Base-by-base conservation (phyloP, 176 grass and related monocot genomes). In the Elymus sibiricus region DNA sequence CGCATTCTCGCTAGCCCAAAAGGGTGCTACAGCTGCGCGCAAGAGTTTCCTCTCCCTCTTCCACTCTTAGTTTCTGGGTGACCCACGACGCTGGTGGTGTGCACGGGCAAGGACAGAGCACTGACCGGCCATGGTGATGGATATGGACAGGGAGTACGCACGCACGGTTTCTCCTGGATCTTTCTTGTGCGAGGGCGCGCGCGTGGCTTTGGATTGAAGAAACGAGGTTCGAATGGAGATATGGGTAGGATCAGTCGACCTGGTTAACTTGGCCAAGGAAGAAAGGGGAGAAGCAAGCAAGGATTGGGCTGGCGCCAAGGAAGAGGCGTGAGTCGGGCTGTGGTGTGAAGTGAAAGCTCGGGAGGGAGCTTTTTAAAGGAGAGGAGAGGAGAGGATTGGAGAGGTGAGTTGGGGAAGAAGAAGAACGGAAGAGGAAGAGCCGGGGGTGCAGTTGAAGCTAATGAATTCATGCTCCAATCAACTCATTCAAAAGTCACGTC, bases 291-390 rank as follows among this genome's bases (percentile, higher is more conserved):
- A 51, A 51, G 47, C 47, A 51, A 51, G 47, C 15, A 49, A 47
- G 46, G 1, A 1, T 49, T 49, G 46, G 46, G 3, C 46, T 49
- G 47, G 47, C 47, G 47, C 47, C 47, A 51, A 51, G 47, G 47
- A 2, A 51, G 47, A 51, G 6, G 47, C 47, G 47, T 51, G 47
- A 17, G 47, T 51, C 47, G 47, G 32, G 27, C 1, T 53, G 37
- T 65, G 76, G 80, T 46, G 44, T 80, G 67, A 2, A 40, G 81
- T 69, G 85, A 83, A 91, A 84, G 61, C 81, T 75, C 2, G 27
- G 46, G 26, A 40, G 82, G 16, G 71, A 76, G 84, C 79, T 75
- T 90, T 51, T 67, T 87, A 91, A 87, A 91, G 89, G 61, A 28
- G 61, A 15, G 59, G n/a, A 11, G 70, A 49, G 15, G 4, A 46